Evolutionary conservation across 2,329 filamentous ascomycete genomes (phyloP).

Genomic region (Colletotrichum somersetense): DNA sequence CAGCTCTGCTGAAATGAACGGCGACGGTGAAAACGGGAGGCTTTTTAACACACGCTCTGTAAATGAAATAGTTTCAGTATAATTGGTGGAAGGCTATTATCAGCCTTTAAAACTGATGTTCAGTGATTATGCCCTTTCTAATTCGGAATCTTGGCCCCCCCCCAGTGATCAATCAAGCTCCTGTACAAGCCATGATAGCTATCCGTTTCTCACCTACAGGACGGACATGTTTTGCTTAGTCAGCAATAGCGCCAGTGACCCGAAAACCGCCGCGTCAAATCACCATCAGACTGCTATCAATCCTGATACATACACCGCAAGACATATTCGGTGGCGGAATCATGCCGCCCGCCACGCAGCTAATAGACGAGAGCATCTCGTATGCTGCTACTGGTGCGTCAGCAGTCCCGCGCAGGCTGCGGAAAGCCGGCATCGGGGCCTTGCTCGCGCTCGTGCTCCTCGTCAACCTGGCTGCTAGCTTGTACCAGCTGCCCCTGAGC

Average conservation of each 20-base stretch:
- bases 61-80: neutral
- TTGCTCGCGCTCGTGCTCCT: constrained; percentile 58
- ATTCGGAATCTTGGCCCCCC: neutral
- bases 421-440: constrained; percentile 42
- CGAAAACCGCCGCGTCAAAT: neutral
- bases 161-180: neutral
- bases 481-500: constrained; percentile 62
- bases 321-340: neutral
- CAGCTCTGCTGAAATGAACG: too few species aligned
- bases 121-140: neutral
- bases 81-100: rapidly evolving
- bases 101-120: neutral
- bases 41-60: neutral
- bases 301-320: neutral
- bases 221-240: neutral
- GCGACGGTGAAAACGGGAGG: neutral
- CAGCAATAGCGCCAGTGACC: neutral
- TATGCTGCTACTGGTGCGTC: neutral
- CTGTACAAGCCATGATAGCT: neutral
- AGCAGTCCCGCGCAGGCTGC: neutral
- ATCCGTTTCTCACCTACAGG: neutral
- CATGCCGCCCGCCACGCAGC: neutral
- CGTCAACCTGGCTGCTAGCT: constrained; percentile 61
- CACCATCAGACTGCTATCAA: neutral
- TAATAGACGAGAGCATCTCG: neutral